Base-by-base conservation (phyloP, 257 asterid species). In the Rubia yunnanensis region DNA sequence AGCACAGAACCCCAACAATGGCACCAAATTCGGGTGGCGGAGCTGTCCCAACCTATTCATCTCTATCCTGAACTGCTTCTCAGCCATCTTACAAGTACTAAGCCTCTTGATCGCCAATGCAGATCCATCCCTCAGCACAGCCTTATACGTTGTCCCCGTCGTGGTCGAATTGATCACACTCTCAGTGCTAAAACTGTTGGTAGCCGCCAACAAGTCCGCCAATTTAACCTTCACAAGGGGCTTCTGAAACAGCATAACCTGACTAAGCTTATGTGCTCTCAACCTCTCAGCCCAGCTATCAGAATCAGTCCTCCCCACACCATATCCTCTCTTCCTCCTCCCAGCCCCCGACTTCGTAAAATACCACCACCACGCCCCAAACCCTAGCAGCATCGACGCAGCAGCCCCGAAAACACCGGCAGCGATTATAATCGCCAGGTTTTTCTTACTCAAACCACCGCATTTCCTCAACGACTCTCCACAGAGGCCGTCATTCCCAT, bases 1-100 rank as follows among this genome's bases (percentile, higher is more conserved):
- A 64, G 84, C 57, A 61, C 98, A 92, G 74, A 78, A 92, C 65
- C 98, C 98, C 75, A 92, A 70, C 17, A 92, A 80, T 17, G 97
- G 97, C 65, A 92, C 96, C 80, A 92, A 80, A 80, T 87, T 92
- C 6, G 97, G 98, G 76, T 92, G 97, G 87, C 98, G 77, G 65
- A 89, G 80, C 74, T 87, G 95, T 35, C 98, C 96, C 73, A 92
- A 75, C 79, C 95, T 84, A 64, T 92, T 84, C 88, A 89, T 84
- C 82, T 92, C 98, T 82, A 79, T 73, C 79, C 91, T 75, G 64
- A 92, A 89, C 65, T 86, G 88, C 70, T 79, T 88, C 80, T 86
- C 96, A 27, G 86, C 83, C 81, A 86, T 74, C 77, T 81, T 83
- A 70, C 96, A 85, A 63, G 76, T 65, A 32, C 77, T 79, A 39